phyloP scores from a whole-genome alignment of 129 eudicot species.

The Centella asiatica region DNA sequence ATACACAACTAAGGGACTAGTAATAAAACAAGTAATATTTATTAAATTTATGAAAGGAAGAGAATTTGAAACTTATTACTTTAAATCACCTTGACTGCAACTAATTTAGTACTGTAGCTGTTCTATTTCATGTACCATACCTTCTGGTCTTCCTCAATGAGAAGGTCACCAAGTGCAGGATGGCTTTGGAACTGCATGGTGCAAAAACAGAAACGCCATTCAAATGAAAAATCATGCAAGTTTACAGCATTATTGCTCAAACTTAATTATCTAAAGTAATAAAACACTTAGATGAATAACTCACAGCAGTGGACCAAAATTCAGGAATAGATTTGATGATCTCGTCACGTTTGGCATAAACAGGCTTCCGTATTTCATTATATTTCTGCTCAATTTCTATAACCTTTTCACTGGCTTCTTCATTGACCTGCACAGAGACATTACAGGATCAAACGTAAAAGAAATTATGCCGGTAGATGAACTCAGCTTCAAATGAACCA shows the following conservation, averaged over 20 bases:
- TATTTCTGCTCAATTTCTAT: slow-evolving; percentile 56
- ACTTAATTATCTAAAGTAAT: not conserved
- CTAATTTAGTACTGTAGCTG: not conserved
- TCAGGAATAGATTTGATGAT: slow-evolving; percentile 49
- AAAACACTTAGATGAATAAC: slow-evolving; percentile 10
- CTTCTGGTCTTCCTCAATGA: slow-evolving; percentile 52
- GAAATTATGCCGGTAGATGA: not conserved
- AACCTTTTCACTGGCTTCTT: slow-evolving; percentile 49
- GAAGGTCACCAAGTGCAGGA: slow-evolving; percentile 46
- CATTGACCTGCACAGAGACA: slow-evolving; percentile 36
- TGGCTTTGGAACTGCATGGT: slow-evolving; percentile 50
- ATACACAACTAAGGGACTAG: not conserved
- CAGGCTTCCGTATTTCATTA: slow-evolving; percentile 43
- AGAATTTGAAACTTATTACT: not conserved
- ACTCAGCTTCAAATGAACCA: not conserved
- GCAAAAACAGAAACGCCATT: not conserved
- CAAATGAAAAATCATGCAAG: slow-evolving; percentile 1
- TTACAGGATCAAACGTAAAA: not conserved
- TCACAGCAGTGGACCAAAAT: slow-evolving; percentile 60
- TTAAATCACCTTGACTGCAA: not conserved
- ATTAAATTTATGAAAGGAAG: not conserved
- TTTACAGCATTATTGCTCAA: not conserved
- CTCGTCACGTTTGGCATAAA: slow-evolving; percentile 42
- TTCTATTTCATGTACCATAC: slow-evolving; percentile 19
- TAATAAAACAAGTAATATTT: not conserved